These are phyloP conservation scores for Tinospora cordifolia DNA, from an alignment of 164 flowering plant species.

Conservation along the genomic window DNA sequence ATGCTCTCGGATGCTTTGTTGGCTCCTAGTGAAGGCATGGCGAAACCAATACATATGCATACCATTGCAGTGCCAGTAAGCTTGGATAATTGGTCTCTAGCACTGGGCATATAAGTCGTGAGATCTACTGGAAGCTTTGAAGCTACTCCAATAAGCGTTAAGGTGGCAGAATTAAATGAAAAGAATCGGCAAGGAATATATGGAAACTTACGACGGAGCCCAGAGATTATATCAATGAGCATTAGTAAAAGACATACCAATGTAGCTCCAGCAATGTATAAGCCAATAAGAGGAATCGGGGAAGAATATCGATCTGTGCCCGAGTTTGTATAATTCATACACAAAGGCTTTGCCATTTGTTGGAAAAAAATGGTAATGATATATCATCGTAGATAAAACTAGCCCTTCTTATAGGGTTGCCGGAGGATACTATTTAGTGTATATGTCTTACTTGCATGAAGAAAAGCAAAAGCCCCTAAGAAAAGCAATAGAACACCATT, in stretches of 20 bases:
- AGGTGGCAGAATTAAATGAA: constrained; percentile 8
- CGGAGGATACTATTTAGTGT: too few relatives aligned
- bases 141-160: constrained; percentile 9
- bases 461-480: too few relatives aligned
- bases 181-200: too few relatives aligned
- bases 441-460: too few relatives aligned
- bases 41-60: constrained; percentile 5
- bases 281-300: not conserved
- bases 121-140: constrained; percentile 16
- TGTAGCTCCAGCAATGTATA: not conserved
- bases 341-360: not conserved
- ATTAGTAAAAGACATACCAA: not conserved
- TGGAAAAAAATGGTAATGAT: too few relatives aligned
- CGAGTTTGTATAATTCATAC: too few relatives aligned
- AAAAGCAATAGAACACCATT: too few relatives aligned
- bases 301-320: not conserved
- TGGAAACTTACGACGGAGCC: too few relatives aligned
- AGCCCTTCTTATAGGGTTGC: too few relatives aligned
- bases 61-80: constrained; percentile 10
- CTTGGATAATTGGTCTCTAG: constrained; percentile 14
- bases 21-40: too few relatives aligned
- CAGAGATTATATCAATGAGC: too few relatives aligned
- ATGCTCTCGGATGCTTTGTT: not conserved
- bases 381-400: too few relatives aligned
- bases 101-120: constrained; percentile 6